Evolutionary conservation across 1,139 yeast species (phyloP).

Genomic region (Torulaspora pretoriensis): DNA sequence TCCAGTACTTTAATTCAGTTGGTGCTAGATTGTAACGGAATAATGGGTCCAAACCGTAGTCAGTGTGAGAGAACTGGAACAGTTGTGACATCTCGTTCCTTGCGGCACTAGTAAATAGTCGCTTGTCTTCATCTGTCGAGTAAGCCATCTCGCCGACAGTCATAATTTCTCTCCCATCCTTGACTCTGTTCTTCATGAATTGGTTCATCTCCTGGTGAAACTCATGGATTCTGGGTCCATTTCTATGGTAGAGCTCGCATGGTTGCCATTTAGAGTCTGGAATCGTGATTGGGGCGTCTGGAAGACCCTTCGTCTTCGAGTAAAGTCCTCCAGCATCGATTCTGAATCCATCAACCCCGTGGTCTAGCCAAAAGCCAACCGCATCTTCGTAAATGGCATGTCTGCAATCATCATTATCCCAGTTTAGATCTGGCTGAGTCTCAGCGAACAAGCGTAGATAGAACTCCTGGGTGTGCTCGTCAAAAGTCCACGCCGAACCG

Average conservation of each 20-base stretch:
- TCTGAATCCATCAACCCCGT: conserved; percentile 57
- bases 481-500: conserved; percentile 56
- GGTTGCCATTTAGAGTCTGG: conserved; percentile 44
- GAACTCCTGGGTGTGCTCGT: conserved; percentile 50
- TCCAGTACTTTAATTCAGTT: conserved; percentile 43
- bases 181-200: conserved; percentile 35
- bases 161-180: conserved; percentile 49
- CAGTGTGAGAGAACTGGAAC: conserved; percentile 47
- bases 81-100: conserved; percentile 50
- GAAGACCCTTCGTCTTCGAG: conserved; percentile 46
- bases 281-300: conserved; percentile 48
- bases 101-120: conserved; percentile 48
- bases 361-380: conserved; percentile 51
- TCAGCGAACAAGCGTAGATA: conserved; percentile 50
- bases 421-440: conserved; percentile 56
- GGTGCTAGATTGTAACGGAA: conserved; percentile 40
- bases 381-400: conserved; percentile 51
- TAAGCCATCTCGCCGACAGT: conserved; percentile 56
- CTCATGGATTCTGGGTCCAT: conserved; percentile 55
- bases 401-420: conserved; percentile 53
- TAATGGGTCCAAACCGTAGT: conserved; percentile 40
- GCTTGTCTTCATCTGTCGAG: conserved; percentile 42
- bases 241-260: conserved; percentile 36
- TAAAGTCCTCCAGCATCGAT: conserved; percentile 53
- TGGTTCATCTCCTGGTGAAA: conserved; percentile 51